Evolutionary conservation across 345 rosid species (phyloP), one percentile per base, ranked within the genome.

Genomic region (Hibiscus syriacus): DNA sequence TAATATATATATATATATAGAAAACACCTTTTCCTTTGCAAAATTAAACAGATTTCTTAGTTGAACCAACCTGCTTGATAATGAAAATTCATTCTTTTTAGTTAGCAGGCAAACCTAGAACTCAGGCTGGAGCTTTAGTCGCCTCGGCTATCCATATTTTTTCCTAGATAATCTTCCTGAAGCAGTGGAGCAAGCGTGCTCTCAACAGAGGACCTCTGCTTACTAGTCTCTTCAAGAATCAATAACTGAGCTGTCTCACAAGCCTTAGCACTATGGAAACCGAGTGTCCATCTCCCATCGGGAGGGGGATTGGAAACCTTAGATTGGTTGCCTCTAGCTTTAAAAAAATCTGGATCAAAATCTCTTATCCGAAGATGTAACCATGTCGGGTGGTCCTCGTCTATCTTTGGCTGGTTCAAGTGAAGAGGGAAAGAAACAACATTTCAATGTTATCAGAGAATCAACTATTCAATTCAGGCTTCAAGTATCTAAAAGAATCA

Each of bases 231-330:
- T 23, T 62, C 66, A 41, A 61, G 76, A 57, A 82, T 75, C 76
- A 79, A 54, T 58, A 67, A 62, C 43, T 73, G 75, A 72, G 90
- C 93, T 61, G 67, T 68, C 58, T 73, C 78, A 69, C 87, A 80
- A 48, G 82, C 81, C 56, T 77, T 76, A 0, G 65, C 76, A 65
- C 71, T 81, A 13, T 80, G 59, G 71, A 85, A 88, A 62, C 87
- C 93, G 49, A 85, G 79, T 19, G 81, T 82, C 90, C 93, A 85
- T 73, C 79, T 75, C 66, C 88, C 90, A 55, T 85, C 88, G 7
- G 66, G 27, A 10, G 60, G 65, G 26, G 73, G 68, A 75, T 68
- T 68, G 53, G 78, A 60, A 43, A 19, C 63, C 69, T 70, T 75
- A 6, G 68, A 38, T 66, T 58, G 57, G 60, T 39, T 56, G 62